These are phyloP conservation scores for Hericium erinaceus DNA, from an alignment of 768 basidiomycete genomes.

Conservation along the genomic window DNA sequence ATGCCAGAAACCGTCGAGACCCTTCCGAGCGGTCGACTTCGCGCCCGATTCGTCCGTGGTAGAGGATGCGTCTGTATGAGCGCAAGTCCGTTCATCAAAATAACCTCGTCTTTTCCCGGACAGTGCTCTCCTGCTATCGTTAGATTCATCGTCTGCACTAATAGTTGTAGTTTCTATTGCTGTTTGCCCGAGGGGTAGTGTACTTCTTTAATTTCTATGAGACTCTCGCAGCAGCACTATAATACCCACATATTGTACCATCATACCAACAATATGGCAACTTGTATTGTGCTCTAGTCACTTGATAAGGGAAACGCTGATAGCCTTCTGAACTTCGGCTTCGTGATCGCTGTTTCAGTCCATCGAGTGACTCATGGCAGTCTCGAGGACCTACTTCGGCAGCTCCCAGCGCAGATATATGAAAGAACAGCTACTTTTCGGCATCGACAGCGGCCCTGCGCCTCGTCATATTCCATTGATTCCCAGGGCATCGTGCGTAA, in stretches of 20 bases:
- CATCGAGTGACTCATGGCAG: background rate
- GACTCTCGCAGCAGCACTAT: background rate
- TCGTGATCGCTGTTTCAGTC: background rate
- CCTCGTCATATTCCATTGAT: too few relatives aligned
- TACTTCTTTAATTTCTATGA: too few relatives aligned
- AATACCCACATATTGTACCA: background rate
- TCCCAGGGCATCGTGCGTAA: too few relatives aligned
- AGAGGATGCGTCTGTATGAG: background rate
- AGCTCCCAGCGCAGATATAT: too few relatives aligned
- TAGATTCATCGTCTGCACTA: background rate
- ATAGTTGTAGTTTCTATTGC: background rate
- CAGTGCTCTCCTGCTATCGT: background rate
- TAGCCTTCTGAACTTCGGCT: background rate
- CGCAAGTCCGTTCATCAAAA: too few relatives aligned
- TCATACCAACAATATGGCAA: background rate
- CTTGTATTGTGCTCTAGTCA: background rate
- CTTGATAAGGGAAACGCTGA: background rate
- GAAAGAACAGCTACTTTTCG: background rate
- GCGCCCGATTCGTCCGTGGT: constrained; percentile 14
- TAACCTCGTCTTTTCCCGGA: background rate
- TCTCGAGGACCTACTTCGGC: background rate
- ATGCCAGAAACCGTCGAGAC: constrained; percentile 2
- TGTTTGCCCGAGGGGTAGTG: background rate
- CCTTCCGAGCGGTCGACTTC: constrained; percentile 5
- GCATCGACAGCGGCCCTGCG: background rate